Base-by-base conservation (phyloP, 148 eudicot genomes). In the Linanthus parryae region DNA sequence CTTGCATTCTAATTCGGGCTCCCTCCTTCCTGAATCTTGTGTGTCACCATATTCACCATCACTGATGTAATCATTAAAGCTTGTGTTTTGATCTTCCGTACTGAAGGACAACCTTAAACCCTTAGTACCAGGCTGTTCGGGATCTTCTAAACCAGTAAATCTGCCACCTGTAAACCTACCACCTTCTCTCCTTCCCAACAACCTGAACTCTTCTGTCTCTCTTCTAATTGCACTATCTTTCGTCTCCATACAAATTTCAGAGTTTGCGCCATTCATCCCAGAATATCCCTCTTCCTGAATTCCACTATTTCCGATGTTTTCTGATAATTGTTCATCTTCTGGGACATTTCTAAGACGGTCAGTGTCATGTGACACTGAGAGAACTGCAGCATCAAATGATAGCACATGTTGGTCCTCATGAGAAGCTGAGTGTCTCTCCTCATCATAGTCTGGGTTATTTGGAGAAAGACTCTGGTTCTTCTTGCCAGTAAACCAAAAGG, bases 231-330 rank as follows among this genome's bases (percentile, higher is more conserved):
- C 77, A 67, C 73, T 76, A 25, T 68, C 81, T 43, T 76, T 76
- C 4, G 61, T 50, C 37, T 67, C 81, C 7, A 30, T 33, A 39
- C 61, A 58, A 16, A 68, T 44, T 18, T 44, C 62, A 28, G 69
- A 70, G 6, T 59, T 23, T 16, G 45, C 16, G 2, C 24, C 44
- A 20, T 56, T 63, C 50, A 11, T 22, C n/a, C n/a, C n/a, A n/a
- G n/a, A n/a, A n/a, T n/a, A n/a, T 48, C 71, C 63, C 61, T 73
- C 95, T 62, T 87, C 88, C 64, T 80, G 78, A 37, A 94, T 80
- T 63, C 79, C 95, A 36, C 58, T 51, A 10, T 36, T 56, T 16
- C 57, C 44, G 52, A 29, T 20, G 50, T 54, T 66, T n/a, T n/a
- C n/a, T n/a, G n/a, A n/a, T 54, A 57, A 71, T 38, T 76, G 68